Evolutionary conservation across 2,329 filamentous ascomycete genomes (phyloP).

Genomic region (Trichoderma gracile): DNA sequence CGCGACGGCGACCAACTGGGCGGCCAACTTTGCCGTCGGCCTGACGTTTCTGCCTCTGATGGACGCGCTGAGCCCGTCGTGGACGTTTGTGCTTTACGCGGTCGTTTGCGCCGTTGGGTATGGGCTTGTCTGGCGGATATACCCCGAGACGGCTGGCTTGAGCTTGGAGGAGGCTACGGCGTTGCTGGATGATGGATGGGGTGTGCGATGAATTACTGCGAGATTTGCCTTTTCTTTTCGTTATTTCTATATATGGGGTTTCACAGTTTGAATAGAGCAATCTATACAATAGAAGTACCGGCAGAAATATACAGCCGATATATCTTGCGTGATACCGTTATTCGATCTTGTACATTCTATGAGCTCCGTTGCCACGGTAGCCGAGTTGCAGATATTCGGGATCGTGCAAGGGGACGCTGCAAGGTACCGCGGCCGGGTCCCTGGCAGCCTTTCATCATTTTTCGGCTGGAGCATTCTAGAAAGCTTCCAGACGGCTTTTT

Average conservation of each 20-base stretch:
- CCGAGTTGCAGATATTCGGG: background rate
- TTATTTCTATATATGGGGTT: no score
- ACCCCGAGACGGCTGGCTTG: constrained; percentile 83
- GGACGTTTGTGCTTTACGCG: constrained; percentile 83
- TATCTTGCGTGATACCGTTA: background rate
- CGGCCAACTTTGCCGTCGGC: constrained; percentile 80
- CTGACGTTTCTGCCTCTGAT: constrained; percentile 88
- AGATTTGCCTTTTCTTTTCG: background rate
- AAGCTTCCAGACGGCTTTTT: background rate
- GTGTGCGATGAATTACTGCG: constrained; percentile 52
- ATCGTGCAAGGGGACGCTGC: constrained; percentile 4
- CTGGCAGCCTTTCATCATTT: background rate
- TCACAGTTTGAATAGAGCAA: background rate
- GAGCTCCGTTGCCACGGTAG: constrained; percentile 13
- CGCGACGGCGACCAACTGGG: constrained; percentile 83
- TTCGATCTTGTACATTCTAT: no score
- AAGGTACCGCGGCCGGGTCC: constrained; percentile 17
- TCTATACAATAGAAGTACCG: background rate
- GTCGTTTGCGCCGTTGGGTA: constrained; percentile 69
- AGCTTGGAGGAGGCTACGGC: constrained; percentile 77
- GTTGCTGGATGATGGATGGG: constrained; percentile 72
- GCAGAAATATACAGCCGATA: background rate
- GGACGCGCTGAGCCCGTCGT: constrained; percentile 68
- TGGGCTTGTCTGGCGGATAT: constrained; percentile 68
- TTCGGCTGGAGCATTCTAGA: constrained; percentile 9